phyloP scores from a whole-genome alignment of 1,284 basidiomycete species.

The Boletus semigastroideus region DNA sequence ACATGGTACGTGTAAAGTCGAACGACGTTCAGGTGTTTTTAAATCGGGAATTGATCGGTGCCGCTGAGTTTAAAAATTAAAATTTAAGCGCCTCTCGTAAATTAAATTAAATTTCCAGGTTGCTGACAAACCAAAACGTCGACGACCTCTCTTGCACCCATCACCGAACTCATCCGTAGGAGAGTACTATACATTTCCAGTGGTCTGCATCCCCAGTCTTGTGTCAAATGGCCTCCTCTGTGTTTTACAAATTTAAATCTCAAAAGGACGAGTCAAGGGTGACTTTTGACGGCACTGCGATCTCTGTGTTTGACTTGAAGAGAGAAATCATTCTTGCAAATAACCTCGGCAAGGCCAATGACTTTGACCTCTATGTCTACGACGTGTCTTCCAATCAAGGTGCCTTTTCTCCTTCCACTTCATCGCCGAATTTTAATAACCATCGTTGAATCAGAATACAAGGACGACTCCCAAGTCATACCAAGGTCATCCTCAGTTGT shows the following conservation, averaged over 20 bases:
- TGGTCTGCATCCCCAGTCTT: conserved; percentile 17
- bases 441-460: conserved; percentile 66
- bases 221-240: conserved; percentile 80
- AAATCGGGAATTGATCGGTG: background rate
- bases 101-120: background rate
- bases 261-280: conserved; percentile 93
- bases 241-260: conserved; percentile 98
- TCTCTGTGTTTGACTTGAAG: conserved; percentile 99
- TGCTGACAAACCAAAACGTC: conserved; percentile 20
- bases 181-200: conserved; percentile 22
- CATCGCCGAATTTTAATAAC: background rate
- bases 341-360: conserved; percentile 93
- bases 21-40: conserved; percentile 14
- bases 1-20: conserved; percentile 24
- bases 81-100: conserved; percentile 24
- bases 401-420: conserved; percentile 36
- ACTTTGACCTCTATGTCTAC: conserved; percentile 92
- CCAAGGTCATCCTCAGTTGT: conserved; percentile 94
- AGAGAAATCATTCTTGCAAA: conserved; percentile 97
- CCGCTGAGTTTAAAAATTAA: conserved; percentile 8
- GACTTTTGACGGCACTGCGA: conserved; percentile 97
- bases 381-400: conserved; percentile 88
- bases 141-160: conserved; percentile 8
- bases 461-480: conserved; percentile 89
- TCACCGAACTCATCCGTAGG: conserved; percentile 11